Evolutionary conservation across 2,329 filamentous ascomycete species (phyloP), one percentile per base, ranked within the genome.

Genomic region (Zelopaecilomyces penicillatus): DNA sequence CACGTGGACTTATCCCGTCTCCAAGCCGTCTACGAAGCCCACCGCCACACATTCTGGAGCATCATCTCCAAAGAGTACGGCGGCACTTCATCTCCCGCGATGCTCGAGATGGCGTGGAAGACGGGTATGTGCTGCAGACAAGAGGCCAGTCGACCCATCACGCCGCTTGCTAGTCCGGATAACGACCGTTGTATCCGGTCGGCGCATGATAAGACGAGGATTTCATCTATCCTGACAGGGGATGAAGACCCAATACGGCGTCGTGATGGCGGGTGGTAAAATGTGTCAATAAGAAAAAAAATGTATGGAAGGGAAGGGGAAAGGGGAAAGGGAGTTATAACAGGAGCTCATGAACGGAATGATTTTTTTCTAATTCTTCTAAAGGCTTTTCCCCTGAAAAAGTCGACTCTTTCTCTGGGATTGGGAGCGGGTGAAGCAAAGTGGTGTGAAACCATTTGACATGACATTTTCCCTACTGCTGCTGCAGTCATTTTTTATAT

Each of bases 21-120:
- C 27, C 76, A 80, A 39, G 71, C 76, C 48, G 77, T 89, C 53
- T 90, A 90, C 63, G 75, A 80, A 42, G 69, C 76, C 6, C 84
- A 87, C 64, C 79, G 83, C 37, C 70, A 74, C 41, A 75, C 77
- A 6, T 90, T 91, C 67, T 91, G 86, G 85, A 71, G 76, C 31
- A 73, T 76, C 39, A 75, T 91, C 32, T 84, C 85, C 30, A 69
- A 76, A 28, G 83, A 88, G 55, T 90, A 90, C 57, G 84, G 84
- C 43, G 63, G 68, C 10, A 76, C 79, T 31, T 72, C 73, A 2
- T 81, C 77, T 40, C 77, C 83, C 1, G 70, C 73, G 10, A 70
- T 79, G 31, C 70, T 88, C 19, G 84, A 87, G 65, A 80, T 83
- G 58, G 79, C 82, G n/a, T 88, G 83, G 80, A 74, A 71, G 59